Base-by-base conservation (phyloP, 345 rosid species). In the Linum lewisii region DNA sequence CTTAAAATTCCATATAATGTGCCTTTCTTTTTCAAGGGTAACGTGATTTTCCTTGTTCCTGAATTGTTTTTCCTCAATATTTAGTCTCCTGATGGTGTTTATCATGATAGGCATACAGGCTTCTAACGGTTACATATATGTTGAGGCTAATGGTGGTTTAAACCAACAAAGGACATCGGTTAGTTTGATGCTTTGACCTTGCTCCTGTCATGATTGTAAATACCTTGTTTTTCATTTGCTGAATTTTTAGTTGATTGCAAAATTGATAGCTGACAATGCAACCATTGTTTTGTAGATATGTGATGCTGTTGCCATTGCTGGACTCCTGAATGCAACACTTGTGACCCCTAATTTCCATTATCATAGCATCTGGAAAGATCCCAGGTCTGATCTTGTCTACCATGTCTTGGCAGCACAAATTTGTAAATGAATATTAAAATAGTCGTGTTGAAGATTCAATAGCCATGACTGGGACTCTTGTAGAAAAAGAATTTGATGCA, bases 81-180 rank as follows among this genome's bases (percentile, higher is more conserved):
- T 52, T 24, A 24, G 25, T 60, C 7, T 20, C 54, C 47, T 42
- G 34, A 20, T 55, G 56, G 37, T 59, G 14, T 64, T 67, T 54
- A 10, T 67, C 22, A 50, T 65, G 81, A n/a, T 73, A 89, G 99
- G 72, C 15, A 76, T 94, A 62, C 93, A 90, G 21, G 95, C 85
- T 65, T 94, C 96, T 24, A 94, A 90, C 70, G 96, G 97, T 74
- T 94, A 77, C 75, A 79, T 94, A 73, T 90, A 83, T 77, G 87
- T 94, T 32, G 97, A 94, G 75, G 99, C 99, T 38, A 90, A 94
- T 68, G 99, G 99, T 66, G 97, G 99, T 63, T 69, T 90, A 62
- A 94, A 90, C 79, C 99, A 94, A 79, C 97, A 90, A 78, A 86
- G 99, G 80, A 82, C 95, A 57, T 90, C 99, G 95, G 99, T 94